Evolutionary conservation across 176 grass and related monocot species (phyloP).

Genomic region (Ananas comosus): DNA sequence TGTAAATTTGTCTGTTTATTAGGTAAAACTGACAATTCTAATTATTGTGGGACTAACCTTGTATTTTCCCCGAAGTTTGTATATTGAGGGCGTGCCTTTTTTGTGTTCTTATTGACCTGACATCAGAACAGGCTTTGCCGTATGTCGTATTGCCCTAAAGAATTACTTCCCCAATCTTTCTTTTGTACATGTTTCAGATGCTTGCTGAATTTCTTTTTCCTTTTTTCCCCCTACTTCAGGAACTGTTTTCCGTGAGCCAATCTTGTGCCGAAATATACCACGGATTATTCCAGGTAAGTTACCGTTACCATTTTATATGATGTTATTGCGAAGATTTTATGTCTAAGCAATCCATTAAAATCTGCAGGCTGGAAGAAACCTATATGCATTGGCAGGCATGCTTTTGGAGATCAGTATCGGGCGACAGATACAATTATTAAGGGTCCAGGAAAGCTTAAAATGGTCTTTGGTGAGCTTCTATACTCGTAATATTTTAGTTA

Average conservation of each 20-base stretch:
- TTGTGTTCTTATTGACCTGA: no score
- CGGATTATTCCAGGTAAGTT: slow-evolving; percentile 70
- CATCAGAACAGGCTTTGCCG: no score
- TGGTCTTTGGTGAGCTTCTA: slow-evolving; percentile 76
- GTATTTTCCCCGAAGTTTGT: no score
- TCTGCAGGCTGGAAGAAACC: slow-evolving; percentile 82
- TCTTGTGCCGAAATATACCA: slow-evolving; percentile 77
- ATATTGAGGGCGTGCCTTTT: no score
- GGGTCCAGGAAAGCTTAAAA: slow-evolving; percentile 90
- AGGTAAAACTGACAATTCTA: no score
- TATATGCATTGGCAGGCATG: slow-evolving; percentile 96
- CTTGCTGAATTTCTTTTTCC: not conserved
- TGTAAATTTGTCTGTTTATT: no score
- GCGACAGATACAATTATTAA: slow-evolving; percentile 77
- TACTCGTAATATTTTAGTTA: no score
- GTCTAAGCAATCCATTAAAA: slow-evolving; percentile 6
- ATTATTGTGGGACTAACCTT: no score
- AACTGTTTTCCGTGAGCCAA: slow-evolving; percentile 94
- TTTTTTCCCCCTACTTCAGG: slow-evolving; percentile 28
- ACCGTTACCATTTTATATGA: not conserved
- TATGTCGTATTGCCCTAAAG: no score
- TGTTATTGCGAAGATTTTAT: not conserved
- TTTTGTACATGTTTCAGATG: not conserved
- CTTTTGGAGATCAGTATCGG: slow-evolving; percentile 95
- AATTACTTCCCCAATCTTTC: not conserved